Conservation (phyloP, 805 yeast genomes). For the Tetrapisispora pingtungensis region DNA sequence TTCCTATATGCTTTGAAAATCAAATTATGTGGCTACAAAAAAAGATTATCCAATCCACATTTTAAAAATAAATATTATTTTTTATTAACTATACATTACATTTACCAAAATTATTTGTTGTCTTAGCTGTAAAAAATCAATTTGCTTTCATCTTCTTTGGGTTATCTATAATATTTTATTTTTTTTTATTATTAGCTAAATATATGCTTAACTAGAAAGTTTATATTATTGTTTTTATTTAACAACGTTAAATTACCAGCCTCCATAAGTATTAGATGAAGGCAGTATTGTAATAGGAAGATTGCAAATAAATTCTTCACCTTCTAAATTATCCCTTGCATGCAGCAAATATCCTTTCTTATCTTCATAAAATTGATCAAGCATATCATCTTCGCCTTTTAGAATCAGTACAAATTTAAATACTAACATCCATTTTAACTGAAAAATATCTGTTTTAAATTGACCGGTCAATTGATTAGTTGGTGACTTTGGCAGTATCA, state of each 20-base stretch:
- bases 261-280: slow-evolving; percentile 38
- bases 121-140: too few relatives aligned
- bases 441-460: slow-evolving; percentile 33
- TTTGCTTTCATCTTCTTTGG: too few relatives aligned
- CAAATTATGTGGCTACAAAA: too few relatives aligned
- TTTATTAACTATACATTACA: too few relatives aligned
- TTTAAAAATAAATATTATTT: too few relatives aligned
- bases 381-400: slow-evolving; percentile 10
- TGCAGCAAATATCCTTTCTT: slow-evolving; percentile 28
- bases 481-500: slow-evolving; percentile 29
- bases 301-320: slow-evolving; percentile 34
- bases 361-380: slow-evolving; percentile 29
- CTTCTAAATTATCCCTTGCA: slow-evolving; percentile 30
- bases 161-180: too few relatives aligned
- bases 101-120: too few relatives aligned
- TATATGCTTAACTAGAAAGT: too few relatives aligned
- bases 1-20: too few relatives aligned
- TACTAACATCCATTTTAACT: slow-evolving; percentile 30
- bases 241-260: slow-evolving; percentile 32
- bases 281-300: slow-evolving; percentile 40
- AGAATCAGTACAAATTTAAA: slow-evolving; percentile 30
- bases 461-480: slow-evolving; percentile 30
- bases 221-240: too few relatives aligned
- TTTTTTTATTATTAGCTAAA: too few relatives aligned
- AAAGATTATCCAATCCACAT: too few relatives aligned